A percentile compares a stretch with the other conserved stretches of the same genome.
phyloP scores from a whole-genome alignment of 2,329 filamentous ascomycete species.

The Alternaria arbusti region DNA sequence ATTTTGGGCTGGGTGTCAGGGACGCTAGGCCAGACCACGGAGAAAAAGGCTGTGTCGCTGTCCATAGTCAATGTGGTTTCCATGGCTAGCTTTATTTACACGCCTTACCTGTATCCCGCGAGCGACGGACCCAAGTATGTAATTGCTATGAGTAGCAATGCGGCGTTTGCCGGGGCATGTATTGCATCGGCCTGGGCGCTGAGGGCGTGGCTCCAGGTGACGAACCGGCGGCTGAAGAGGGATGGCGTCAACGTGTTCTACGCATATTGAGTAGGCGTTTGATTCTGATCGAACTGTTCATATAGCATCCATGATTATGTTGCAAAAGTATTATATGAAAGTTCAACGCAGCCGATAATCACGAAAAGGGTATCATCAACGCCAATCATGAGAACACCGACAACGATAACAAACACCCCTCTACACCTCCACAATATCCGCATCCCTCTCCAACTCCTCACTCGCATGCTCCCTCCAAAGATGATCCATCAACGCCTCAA shows the following conservation, averaged over 20 bases:
- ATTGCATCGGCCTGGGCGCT: slow-evolving; percentile 22
- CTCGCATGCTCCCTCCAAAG: slow-evolving; percentile 41
- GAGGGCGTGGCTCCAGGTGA: slow-evolving; percentile 17
- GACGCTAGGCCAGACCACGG: slow-evolving; percentile 48
- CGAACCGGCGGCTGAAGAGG: slow-evolving; percentile 16
- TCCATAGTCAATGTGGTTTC: slow-evolving; percentile 51
- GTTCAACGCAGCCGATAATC: not conserved
- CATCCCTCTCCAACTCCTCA: slow-evolving; percentile 35
- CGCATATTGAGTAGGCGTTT: slow-evolving; percentile 5
- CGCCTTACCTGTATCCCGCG: slow-evolving; percentile 34
- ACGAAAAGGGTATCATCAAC: not conserved
- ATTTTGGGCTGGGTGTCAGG: slow-evolving; percentile 50
- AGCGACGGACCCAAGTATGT: slow-evolving; percentile 22
- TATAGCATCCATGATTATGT: not conserved
- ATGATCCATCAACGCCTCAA: slow-evolving; percentile 40
- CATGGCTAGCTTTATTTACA: slow-evolving; percentile 49
- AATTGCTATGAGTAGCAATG: slow-evolving; percentile 30
- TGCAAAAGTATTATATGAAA: not conserved
- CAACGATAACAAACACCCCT: not conserved
- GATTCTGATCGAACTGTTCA: not conserved
- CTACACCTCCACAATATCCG: slow-evolving; percentile 30
- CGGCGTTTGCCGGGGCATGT: slow-evolving; percentile 21
- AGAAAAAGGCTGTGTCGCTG: slow-evolving; percentile 51
- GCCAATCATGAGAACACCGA: not conserved
- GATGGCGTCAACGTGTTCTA: slow-evolving; percentile 20